Evolutionary conservation across 495 filamentous ascomycete genomes (phyloP).

Genomic region (Neurospora sp.): DNA sequence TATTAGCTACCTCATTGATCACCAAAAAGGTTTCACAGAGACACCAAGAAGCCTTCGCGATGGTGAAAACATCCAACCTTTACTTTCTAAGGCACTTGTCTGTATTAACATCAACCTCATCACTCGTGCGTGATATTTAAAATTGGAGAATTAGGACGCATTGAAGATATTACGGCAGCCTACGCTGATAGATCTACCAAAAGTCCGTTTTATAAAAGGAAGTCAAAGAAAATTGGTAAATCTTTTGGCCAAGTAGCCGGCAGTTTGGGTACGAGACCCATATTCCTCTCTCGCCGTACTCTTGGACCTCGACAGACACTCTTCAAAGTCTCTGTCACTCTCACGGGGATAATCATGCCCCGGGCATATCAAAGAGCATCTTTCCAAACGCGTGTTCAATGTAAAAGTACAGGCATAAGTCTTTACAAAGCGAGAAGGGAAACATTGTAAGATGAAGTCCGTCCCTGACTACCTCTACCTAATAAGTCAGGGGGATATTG

Average conservation of each 20-base stretch:
- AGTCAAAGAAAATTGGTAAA: neutral
- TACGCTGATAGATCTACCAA: rapidly evolving
- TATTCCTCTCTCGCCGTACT: neutral
- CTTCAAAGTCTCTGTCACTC: neutral
- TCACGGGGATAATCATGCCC: neutral
- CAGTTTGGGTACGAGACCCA: neutral
- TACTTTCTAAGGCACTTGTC: neutral
- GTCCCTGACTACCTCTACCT: too few species aligned
- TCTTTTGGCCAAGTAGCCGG: neutral
- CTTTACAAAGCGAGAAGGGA: neutral
- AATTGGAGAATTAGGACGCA: neutral
- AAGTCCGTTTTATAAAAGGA: neutral
- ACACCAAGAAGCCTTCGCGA: neutral
- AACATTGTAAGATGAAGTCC: too few species aligned
- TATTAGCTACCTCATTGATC: neutral
- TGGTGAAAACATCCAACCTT: neutral
- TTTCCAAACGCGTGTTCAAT: neutral
- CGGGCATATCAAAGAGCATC: neutral
- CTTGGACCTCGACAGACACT: neutral
- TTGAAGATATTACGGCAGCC: neutral
- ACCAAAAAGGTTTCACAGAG: neutral
- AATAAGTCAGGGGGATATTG: too few species aligned
- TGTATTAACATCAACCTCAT: neutral
- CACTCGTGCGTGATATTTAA: neutral
- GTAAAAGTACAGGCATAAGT: neutral